Conservation (phyloP, 441 rosid species). For the Aquilaria agallochum region DNA sequence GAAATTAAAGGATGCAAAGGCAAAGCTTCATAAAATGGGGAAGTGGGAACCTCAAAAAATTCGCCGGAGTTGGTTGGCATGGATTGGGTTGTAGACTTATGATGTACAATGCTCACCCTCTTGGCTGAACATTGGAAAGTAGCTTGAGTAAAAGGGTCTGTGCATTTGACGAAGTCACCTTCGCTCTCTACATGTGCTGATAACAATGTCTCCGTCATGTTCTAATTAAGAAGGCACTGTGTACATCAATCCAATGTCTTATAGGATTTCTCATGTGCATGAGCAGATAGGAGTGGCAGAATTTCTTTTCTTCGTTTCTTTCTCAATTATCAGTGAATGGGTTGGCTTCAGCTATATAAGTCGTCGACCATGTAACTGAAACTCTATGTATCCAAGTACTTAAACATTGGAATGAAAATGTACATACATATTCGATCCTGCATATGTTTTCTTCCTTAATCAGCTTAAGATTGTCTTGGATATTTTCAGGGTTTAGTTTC, state of each 20-base stretch:
- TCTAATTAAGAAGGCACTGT: slow-evolving; percentile 12
- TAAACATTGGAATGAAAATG: slow-evolving; percentile 24
- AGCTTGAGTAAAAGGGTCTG: too few relatives aligned
- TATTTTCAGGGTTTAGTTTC: not conserved
- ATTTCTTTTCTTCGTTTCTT: not conserved
- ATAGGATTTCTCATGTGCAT: slow-evolving; percentile 28
- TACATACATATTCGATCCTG: slow-evolving; percentile 19
- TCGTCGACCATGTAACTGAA: slow-evolving; percentile 18
- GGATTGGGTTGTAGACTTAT: slow-evolving; percentile 14
- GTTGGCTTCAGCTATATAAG: slow-evolving; percentile 25
- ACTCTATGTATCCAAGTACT: slow-evolving; percentile 14
- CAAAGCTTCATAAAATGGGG: slow-evolving; percentile 53
- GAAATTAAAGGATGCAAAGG: slow-evolving; percentile 66
- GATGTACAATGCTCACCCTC: too few relatives aligned
- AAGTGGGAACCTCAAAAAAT: slow-evolving; percentile 44
- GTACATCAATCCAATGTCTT: slow-evolving; percentile 26
- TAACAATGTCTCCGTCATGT: slow-evolving; percentile 4
- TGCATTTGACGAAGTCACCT: too few relatives aligned
- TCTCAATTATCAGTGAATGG: slow-evolving; percentile 5
- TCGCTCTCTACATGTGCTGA: slow-evolving; percentile 6
- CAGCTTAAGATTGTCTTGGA: not conserved
- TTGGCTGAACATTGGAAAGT: too few relatives aligned
- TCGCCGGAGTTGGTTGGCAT: slow-evolving; percentile 90
- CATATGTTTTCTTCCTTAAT: not conserved
- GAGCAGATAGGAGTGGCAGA: slow-evolving; percentile 19